Percentiles rank a stretch among this genome's conserved stretches.
phyloP scores from a whole-genome alignment of 2,329 filamentous ascomycete genomes.

The Diplocarpon rosae region DNA sequence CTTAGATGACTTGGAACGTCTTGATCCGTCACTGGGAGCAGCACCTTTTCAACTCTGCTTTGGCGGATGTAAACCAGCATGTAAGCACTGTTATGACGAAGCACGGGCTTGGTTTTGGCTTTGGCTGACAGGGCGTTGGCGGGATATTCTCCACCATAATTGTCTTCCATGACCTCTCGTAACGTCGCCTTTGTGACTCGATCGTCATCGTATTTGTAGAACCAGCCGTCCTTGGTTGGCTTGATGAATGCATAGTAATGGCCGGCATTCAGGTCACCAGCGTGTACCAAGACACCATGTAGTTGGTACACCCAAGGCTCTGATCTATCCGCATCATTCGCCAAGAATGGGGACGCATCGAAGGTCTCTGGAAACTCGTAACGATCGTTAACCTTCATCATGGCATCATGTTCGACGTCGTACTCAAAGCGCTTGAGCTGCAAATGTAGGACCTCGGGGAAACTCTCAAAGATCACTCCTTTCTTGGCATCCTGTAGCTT shows the following conservation, averaged over 20 bases:
- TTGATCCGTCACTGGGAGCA: conserved; percentile 63
- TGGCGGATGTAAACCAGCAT: conserved; percentile 98
- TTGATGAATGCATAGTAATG: conserved; percentile 98
- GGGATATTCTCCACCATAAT: conserved; percentile 80
- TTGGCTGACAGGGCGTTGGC: conserved; percentile 37
- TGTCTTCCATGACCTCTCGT: conserved; percentile 88
- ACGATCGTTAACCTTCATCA: conserved; percentile 97
- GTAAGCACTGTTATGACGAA: conserved; percentile 77
- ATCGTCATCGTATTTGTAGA: conserved; percentile 96
- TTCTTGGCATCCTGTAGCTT: conserved; percentile 95
- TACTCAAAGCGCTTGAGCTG: conserved; percentile 98
- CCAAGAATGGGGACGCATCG: conserved; percentile 78
- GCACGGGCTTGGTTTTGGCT: conserved; percentile 38
- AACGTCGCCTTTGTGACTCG: conserved; percentile 89
- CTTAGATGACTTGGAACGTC: conserved; percentile 76
- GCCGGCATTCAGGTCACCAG: conserved; percentile 89
- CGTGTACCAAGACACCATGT: conserved; percentile 92
- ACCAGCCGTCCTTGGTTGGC: conserved; percentile 83
- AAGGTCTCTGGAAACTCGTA: conserved; percentile 82
- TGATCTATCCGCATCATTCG: conserved; percentile 73
- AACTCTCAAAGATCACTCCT: conserved; percentile 92
- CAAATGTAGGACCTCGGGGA: conserved; percentile 86
- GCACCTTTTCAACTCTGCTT: conserved; percentile 69
- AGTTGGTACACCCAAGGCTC: conserved; percentile 88
- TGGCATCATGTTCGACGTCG: conserved; percentile 87